Percentiles rank a stretch among this genome's conserved stretches.
phyloP scores from a whole-genome alignment of 2,329 filamentous ascomycete genomes.

The Fusarium beomiforme region DNA sequence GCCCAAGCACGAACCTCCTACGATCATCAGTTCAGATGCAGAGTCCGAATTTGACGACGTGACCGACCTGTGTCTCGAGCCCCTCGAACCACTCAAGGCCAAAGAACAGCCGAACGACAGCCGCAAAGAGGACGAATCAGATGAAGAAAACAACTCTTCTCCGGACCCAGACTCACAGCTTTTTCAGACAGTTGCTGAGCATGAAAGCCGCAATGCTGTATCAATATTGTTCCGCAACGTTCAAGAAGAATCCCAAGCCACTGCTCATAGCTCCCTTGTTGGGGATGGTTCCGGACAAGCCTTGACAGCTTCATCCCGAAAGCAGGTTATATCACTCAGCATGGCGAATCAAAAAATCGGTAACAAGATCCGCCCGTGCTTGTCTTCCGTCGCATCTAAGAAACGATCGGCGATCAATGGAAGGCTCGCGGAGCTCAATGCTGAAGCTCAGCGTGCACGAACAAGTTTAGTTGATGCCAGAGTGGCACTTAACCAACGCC shows the following conservation, averaged over 20 bases:
- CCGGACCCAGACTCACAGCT: neutral
- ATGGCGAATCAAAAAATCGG: neutral
- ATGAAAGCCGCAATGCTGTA: neutral
- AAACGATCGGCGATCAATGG: neutral
- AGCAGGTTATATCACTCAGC: neutral
- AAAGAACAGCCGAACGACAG: neutral
- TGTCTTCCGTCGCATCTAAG: neutral
- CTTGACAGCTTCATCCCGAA: neutral
- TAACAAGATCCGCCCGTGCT: neutral
- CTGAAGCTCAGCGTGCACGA: neutral
- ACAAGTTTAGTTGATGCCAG: neutral
- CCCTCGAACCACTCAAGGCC: too few relatives aligned
- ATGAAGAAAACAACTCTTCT: too few relatives aligned
- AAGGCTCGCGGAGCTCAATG: neutral
- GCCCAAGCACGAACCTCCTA: too few relatives aligned
- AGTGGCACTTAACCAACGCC: neutral
- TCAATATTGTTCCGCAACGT: neutral
- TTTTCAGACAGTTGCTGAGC: neutral
- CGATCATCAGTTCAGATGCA: neutral
- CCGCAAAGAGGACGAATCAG: neutral
- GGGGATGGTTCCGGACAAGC: neutral
- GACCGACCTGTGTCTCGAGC: too few relatives aligned
- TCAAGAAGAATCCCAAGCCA: neutral
- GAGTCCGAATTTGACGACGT: neutral
- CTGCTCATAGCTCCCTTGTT: neutral